Percentiles rank a stretch among this genome's conserved stretches.
Conservation (phyloP, 345 rosid species). For the Fremontodendron californicum region DNA sequence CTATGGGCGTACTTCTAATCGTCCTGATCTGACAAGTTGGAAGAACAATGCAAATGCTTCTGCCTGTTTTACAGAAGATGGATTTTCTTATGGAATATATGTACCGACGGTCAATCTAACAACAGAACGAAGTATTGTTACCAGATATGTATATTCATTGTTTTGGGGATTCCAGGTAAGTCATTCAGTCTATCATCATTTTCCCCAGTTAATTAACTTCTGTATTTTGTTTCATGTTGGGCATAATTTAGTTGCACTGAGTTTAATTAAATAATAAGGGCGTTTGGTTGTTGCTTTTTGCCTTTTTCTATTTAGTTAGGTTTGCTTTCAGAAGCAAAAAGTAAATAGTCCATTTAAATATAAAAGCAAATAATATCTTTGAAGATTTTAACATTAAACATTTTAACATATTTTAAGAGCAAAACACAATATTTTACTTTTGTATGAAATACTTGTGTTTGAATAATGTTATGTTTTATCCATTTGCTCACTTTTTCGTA, state of each 20-base stretch:
- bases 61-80: constrained; percentile 44
- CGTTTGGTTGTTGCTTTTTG: neutral
- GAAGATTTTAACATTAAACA: neutral
- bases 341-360: neutral
- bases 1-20: constrained; percentile 3
- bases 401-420: neutral
- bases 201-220: neutral
- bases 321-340: neutral
- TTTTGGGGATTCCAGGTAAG: constrained; percentile 97
- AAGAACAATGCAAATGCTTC: constrained; percentile 23
- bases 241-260: neutral
- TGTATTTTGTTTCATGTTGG: neutral
- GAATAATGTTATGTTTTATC: neutral
- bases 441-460: neutral
- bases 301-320: neutral
- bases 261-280: neutral
- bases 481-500: neutral
- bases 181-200: neutral
- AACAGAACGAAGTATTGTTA: constrained; percentile 26
- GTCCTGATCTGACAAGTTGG: constrained; percentile 24
- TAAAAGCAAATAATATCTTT: neutral
- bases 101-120: constrained; percentile 53
- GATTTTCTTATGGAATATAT: constrained; percentile 62
- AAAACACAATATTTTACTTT: neutral
- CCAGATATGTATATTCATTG: constrained; percentile 68